These are phyloP conservation scores for Brassica napus DNA, from an alignment of 345 rosid species.

Conservation along the genomic window Da-Ae NC_063439.1:25656501-25657000, in stretches of 20 bases:
- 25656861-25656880: too few relatives aligned
- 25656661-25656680: slow-evolving; percentile 22
- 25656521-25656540: slow-evolving; percentile 23
- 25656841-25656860: too few relatives aligned
- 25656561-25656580: background rate
- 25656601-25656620: background rate
- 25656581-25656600: background rate
- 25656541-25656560: background rate
- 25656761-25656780: background rate
- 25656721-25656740: background rate
- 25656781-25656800: background rate
- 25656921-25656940: too few relatives aligned
- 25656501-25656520: background rate
- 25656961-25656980: too few relatives aligned
- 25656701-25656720: slow-evolving; percentile 6
- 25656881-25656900: too few relatives aligned
- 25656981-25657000: too few relatives aligned
- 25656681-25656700: slow-evolving; percentile 18
- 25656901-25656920: too few relatives aligned
- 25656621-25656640: slow-evolving; percentile 25
- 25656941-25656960: too few relatives aligned
- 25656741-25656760: background rate
- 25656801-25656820: background rate
- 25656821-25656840: too few relatives aligned
- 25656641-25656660: slow-evolving; percentile 32